A percentile compares a stretch with the other conserved stretches of the same genome.
Conservation (phyloP, 495 filamentous ascomycete genomes). For the Penicilliopsis zonata region DNA sequence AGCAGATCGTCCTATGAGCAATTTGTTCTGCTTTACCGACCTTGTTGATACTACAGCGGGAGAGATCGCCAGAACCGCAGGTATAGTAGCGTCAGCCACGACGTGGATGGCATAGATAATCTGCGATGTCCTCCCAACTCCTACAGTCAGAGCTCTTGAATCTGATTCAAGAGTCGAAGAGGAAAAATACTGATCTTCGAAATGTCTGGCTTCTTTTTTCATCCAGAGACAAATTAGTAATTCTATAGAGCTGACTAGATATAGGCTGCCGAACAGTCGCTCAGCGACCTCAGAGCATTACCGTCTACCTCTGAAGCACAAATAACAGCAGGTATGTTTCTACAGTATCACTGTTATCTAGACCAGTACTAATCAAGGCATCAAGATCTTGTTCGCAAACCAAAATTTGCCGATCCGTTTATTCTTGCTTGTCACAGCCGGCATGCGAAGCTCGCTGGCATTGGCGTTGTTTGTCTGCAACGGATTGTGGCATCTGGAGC, state of each 20-base stretch:
- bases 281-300: constrained; percentile 77
- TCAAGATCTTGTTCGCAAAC: constrained; percentile 68
- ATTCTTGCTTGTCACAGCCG: constrained; percentile 80
- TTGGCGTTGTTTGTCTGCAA: constrained; percentile 79
- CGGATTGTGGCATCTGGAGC: constrained; percentile 70
- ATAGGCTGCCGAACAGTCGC: constrained; percentile 86
- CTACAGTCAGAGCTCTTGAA: constrained; percentile 81
- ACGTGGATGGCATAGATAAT: constrained; percentile 15
- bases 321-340: constrained; percentile 60
- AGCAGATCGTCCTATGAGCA: too few species aligned
- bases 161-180: constrained; percentile 89
- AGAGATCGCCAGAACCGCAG: constrained; percentile 5
- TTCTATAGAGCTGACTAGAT: constrained; percentile 10
- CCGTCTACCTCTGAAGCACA: constrained; percentile 70
- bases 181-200: constrained; percentile 80
- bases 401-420: constrained; percentile 83
- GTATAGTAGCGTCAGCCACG: constrained; percentile 18
- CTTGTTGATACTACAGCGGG: constrained; percentile 8
- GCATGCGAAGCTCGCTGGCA: constrained; percentile 79
- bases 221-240: neutral
- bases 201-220: constrained; percentile 42
- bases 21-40: too few species aligned
- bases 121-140: constrained; percentile 82
- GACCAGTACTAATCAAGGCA: constrained; percentile 11
- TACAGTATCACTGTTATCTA: neutral